These are phyloP conservation scores for Gnomoniopsis smithogilvyi DNA, from an alignment of 2,329 filamentous ascomycete genomes.

Conservation along the genomic window DNA sequence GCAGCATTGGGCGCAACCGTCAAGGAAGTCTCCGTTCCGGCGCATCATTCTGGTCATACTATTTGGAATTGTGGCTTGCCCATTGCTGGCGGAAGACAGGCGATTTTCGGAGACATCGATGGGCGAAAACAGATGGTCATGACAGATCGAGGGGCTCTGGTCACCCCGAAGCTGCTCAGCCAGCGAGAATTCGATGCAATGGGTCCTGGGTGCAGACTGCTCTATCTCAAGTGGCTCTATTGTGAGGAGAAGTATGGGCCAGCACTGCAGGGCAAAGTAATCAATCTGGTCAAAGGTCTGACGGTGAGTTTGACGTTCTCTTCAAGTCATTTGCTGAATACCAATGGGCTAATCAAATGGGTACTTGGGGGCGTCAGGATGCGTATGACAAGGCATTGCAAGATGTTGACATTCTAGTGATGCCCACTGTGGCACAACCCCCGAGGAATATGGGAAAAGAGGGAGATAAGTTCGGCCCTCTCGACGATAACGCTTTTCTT, in stretches of 20 bases:
- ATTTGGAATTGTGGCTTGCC: conserved; percentile 41
- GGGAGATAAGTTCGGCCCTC: background rate
- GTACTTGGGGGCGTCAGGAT: conserved; percentile 12
- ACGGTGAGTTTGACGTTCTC: background rate
- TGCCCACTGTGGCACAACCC: conserved; percentile 42
- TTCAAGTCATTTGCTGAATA: background rate
- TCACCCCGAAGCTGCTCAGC: conserved; percentile 10
- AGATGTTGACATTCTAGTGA: conserved; percentile 44
- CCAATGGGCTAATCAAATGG: background rate
- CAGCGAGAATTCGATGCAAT: conserved; percentile 14
- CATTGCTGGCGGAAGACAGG: conserved; percentile 13
- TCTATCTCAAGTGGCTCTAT: conserved; percentile 14
- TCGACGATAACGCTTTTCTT: background rate
- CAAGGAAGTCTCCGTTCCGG: conserved; percentile 41
- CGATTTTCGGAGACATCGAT: conserved; percentile 10
- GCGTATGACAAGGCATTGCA: conserved; percentile 45
- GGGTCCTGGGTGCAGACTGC: conserved; percentile 1
- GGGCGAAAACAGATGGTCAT: conserved; percentile 13
- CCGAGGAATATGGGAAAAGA: conserved; percentile 8
- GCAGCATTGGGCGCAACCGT: conserved; percentile 39
- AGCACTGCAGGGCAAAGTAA: conserved; percentile 7
- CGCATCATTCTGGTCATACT: conserved; percentile 43
- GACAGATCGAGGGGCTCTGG: conserved; percentile 5
- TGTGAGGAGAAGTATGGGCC: conserved; percentile 13
- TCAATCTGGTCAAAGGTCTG: conserved; percentile 10